Evolutionary conservation across 495 filamentous ascomycete genomes (phyloP).

Genomic region (Cetradonia linearis): DNA sequence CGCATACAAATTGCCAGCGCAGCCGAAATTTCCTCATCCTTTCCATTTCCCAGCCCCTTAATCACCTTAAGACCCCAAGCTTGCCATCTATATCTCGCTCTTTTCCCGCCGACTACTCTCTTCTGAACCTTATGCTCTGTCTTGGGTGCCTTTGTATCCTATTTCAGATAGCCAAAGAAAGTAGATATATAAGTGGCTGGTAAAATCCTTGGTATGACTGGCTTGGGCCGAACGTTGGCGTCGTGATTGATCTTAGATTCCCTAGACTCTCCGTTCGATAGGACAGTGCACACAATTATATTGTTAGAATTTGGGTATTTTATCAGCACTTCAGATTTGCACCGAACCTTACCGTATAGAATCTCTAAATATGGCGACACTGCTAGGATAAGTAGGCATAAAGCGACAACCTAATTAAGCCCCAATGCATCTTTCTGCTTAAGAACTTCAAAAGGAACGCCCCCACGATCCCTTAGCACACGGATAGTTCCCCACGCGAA

Average conservation of each 20-base stretch:
- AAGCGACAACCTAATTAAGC: neutral
- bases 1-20: no score
- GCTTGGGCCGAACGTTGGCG: neutral
- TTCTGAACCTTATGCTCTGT: no score
- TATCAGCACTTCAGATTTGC: neutral
- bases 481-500: slow-evolving; percentile 1
- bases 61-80: no score
- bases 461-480: neutral
- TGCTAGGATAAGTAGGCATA: neutral
- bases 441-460: neutral
- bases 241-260: neutral
- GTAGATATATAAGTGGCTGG: neutral
- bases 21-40: no score
- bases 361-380: neutral
- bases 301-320: neutral
- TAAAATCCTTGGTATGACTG: slow-evolving; percentile 6
- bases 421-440: neutral
- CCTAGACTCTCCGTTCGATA: neutral
- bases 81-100: no score
- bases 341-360: neutral
- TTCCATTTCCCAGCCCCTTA: no score
- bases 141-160: no score
- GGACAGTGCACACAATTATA: neutral
- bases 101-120: no score
- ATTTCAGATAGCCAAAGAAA: slow-evolving; percentile 2